These are phyloP conservation scores for Cladosporium sp. DNA, from an alignment of 2,329 filamentous ascomycete species.

Conservation along the genomic window DNA sequence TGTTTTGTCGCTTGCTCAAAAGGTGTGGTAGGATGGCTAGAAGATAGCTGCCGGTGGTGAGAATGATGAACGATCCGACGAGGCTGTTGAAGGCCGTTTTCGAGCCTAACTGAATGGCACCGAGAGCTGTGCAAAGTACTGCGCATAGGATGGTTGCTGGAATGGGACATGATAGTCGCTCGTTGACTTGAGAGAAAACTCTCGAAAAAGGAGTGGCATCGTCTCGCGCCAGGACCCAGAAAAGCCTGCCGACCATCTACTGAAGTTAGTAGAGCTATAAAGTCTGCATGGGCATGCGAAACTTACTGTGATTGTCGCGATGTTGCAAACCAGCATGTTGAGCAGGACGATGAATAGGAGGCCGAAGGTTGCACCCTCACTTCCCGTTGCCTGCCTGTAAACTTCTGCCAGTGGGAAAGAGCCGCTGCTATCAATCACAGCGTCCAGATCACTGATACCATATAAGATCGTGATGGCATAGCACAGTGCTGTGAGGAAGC, in stretches of 20 bases:
- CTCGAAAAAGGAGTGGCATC: slow-evolving; percentile 55
- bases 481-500: slow-evolving; percentile 42
- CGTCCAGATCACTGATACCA: slow-evolving; percentile 43
- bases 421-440: slow-evolving; percentile 36
- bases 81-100: slow-evolving; percentile 33
- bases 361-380: slow-evolving; percentile 51
- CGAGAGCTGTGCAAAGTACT: slow-evolving; percentile 44
- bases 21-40: slow-evolving; percentile 34
- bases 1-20: slow-evolving; percentile 28
- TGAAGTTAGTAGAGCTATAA: background rate
- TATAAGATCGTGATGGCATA: slow-evolving; percentile 52
- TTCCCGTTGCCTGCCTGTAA: slow-evolving; percentile 47
- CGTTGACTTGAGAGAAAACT: slow-evolving; percentile 52
- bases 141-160: slow-evolving; percentile 55
- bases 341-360: slow-evolving; percentile 56
- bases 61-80: slow-evolving; percentile 34
- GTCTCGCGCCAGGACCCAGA: slow-evolving; percentile 55
- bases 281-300: background rate
- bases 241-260: slow-evolving; percentile 40
- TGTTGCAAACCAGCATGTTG: slow-evolving; percentile 44
- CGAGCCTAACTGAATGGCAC: slow-evolving; percentile 31
- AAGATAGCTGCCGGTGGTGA: slow-evolving; percentile 33
- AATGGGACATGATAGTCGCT: slow-evolving; percentile 54
- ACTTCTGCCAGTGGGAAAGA: slow-evolving; percentile 46
- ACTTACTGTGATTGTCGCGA: slow-evolving; percentile 6